These are phyloP conservation scores for Penicillium italicum DNA, from an alignment of 2,329 filamentous ascomycete genomes.

Conservation along the genomic window DNA sequence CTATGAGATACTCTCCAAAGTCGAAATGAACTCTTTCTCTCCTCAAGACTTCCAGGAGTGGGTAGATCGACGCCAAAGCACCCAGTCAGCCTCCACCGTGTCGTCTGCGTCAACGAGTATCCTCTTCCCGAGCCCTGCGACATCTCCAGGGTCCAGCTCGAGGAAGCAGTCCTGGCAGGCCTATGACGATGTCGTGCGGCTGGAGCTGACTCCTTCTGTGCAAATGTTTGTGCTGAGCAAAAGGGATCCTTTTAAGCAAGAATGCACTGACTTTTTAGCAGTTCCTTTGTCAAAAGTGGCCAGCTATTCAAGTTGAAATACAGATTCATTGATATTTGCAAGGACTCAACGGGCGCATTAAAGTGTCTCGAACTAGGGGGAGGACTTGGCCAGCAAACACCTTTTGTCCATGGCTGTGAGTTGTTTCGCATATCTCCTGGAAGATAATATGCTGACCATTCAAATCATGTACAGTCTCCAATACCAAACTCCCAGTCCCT, in stretches of 20 bases:
- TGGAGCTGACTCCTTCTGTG: slow-evolving; percentile 31
- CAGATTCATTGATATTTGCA: slow-evolving; percentile 39
- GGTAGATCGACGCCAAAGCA: slow-evolving; percentile 29
- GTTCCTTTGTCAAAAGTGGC: slow-evolving; percentile 39
- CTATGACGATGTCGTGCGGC: slow-evolving; percentile 32
- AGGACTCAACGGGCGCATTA: slow-evolving; percentile 36
- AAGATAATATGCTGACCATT: neutral
- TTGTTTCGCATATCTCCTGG: neutral
- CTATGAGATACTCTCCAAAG: neutral
- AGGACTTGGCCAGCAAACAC: slow-evolving; percentile 34
- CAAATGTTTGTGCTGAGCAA: slow-evolving; percentile 30
- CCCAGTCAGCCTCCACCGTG: slow-evolving; percentile 28
- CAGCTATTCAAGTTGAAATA: slow-evolving; percentile 42
- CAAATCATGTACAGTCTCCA: slow-evolving; percentile 28
- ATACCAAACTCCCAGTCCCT: slow-evolving; percentile 39
- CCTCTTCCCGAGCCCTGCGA: slow-evolving; percentile 28
- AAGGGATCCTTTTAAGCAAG: neutral
- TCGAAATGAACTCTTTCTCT: slow-evolving; percentile 18
- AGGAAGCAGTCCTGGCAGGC: slow-evolving; percentile 31
- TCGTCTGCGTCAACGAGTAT: slow-evolving; percentile 34
- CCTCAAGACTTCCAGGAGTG: slow-evolving; percentile 29
- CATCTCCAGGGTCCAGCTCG: slow-evolving; percentile 28
- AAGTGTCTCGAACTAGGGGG: slow-evolving; percentile 40
- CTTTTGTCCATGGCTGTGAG: slow-evolving; percentile 41
- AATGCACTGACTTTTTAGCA: slow-evolving; percentile 12